These are phyloP conservation scores for Ramularia collo-cygni DNA, from an alignment of 2,329 filamentous ascomycete species.

Conservation along the genomic window DNA sequence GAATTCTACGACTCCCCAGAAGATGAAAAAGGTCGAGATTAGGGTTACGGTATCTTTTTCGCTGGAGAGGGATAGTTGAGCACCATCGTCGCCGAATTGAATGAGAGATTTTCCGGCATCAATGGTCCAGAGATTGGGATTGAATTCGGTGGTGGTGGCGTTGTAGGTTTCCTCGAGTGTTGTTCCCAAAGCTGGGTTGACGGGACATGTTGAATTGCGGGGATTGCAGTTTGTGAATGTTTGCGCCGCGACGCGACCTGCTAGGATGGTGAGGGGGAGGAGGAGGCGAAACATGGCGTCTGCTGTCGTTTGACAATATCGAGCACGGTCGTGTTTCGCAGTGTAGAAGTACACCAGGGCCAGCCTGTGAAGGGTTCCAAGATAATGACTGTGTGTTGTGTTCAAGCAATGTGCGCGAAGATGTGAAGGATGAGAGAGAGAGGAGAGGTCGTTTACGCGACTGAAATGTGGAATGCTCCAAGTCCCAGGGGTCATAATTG, in stretches of 20 bases:
- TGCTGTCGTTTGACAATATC: background rate
- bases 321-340: background rate
- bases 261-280: slow-evolving; percentile 21
- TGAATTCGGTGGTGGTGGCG: slow-evolving; percentile 43
- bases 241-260: slow-evolving; percentile 50
- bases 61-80: slow-evolving; percentile 62
- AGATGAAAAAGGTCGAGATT: slow-evolving; percentile 73
- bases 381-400: too few relatives aligned
- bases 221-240: slow-evolving; percentile 75
- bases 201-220: slow-evolving; percentile 59
- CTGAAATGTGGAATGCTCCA: too few relatives aligned
- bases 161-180: slow-evolving; percentile 61
- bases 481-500: too few relatives aligned
- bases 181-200: slow-evolving; percentile 63
- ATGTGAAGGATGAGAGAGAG: too few relatives aligned
- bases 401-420: too few relatives aligned
- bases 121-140: slow-evolving; percentile 36
- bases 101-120: slow-evolving; percentile 60
- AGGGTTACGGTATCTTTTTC: slow-evolving; percentile 72
- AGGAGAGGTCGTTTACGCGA: too few relatives aligned
- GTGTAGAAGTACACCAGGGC: too few relatives aligned
- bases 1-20: slow-evolving; percentile 75
- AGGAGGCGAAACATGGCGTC: slow-evolving; percentile 18
- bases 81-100: slow-evolving; percentile 49
- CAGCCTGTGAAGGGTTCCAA: too few relatives aligned